These are phyloP conservation scores for Eremochloa ophiuroides DNA, from an alignment of 176 grass and related monocot genomes.

Conservation along the genomic window DNA sequence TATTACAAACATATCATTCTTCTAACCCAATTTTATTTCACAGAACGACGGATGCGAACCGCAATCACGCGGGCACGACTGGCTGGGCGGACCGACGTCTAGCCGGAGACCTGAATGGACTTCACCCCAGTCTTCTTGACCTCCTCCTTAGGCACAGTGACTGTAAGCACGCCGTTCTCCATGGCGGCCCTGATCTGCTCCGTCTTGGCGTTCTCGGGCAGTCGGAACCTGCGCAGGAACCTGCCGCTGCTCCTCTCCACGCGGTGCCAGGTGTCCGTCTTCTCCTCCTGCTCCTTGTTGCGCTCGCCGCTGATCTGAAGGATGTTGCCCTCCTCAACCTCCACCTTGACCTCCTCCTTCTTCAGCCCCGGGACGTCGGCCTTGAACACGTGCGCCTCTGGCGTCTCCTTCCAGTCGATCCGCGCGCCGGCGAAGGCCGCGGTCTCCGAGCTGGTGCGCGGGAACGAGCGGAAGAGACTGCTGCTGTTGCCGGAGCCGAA, in stretches of 20 bases:
- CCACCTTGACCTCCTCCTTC: slow-evolving; percentile 69
- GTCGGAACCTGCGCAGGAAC: slow-evolving; percentile 46
- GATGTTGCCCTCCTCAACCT: slow-evolving; percentile 53
- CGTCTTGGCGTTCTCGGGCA: slow-evolving; percentile 51
- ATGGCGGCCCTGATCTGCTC: slow-evolving; percentile 49
- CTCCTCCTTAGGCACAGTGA: slow-evolving; percentile 56
- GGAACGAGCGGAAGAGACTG: slow-evolving; percentile 46
- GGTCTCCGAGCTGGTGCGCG: slow-evolving; percentile 25
- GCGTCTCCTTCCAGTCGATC: slow-evolving; percentile 65
- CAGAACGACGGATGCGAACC: background rate
- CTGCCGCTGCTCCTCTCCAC: slow-evolving; percentile 64
- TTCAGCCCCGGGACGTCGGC: slow-evolving; percentile 57
- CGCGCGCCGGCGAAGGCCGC: slow-evolving; percentile 35
- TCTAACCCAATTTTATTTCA: background rate
- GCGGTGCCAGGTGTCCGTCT: slow-evolving; percentile 53
- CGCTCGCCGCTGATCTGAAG: slow-evolving; percentile 58
- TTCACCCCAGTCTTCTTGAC: slow-evolving; percentile 45
- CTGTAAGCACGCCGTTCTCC: slow-evolving; percentile 66
- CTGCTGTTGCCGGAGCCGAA: slow-evolving; percentile 33
- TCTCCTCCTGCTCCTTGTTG: slow-evolving; percentile 59
- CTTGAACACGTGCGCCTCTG: slow-evolving; percentile 68
- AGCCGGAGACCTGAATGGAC: slow-evolving; percentile 48
- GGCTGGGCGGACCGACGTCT: background rate
- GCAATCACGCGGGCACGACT: background rate
- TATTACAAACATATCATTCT: background rate